phyloP scores from a whole-genome alignment of 768 basidiomycete species.

The Scleroderma bovista region DNA sequence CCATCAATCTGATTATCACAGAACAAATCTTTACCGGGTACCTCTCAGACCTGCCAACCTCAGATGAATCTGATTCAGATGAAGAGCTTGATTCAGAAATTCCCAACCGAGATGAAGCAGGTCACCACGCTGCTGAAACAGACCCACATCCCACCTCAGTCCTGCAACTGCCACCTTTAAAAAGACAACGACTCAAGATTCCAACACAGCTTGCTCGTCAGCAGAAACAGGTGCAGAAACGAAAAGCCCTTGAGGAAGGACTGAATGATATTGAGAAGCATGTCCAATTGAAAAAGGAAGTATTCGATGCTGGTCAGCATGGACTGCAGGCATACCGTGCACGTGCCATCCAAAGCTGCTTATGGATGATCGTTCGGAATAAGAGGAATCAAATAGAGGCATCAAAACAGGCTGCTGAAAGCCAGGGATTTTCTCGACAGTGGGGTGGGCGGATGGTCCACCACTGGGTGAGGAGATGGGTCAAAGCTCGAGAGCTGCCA shows the following conservation, averaged over 20 bases:
- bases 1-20: too few relatives aligned
- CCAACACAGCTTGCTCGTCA: not conserved
- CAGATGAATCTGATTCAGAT: too few relatives aligned
- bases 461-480: slow-evolving; percentile 18
- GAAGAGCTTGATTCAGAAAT: too few relatives aligned
- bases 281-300: slow-evolving; percentile 16
- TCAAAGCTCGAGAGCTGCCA: not conserved
- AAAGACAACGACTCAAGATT: not conserved
- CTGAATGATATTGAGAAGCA: slow-evolving; percentile 10
- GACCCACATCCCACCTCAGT: not conserved
- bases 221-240: not conserved
- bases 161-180: not conserved
- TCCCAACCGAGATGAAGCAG: not conserved
- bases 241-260: not conserved
- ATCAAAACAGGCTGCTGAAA: slow-evolving; percentile 26
- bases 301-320: slow-evolving; percentile 20
- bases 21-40: not conserved
- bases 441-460: slow-evolving; percentile 25
- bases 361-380: slow-evolving; percentile 29
- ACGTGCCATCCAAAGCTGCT: slow-evolving; percentile 21
- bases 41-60: not conserved
- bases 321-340: slow-evolving; percentile 26
- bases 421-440: slow-evolving; percentile 26
- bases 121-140: not conserved
- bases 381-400: slow-evolving; percentile 11